phyloP scores from a whole-genome alignment of 148 eudicot species.

The Fagopyrum tataricum region DNA sequence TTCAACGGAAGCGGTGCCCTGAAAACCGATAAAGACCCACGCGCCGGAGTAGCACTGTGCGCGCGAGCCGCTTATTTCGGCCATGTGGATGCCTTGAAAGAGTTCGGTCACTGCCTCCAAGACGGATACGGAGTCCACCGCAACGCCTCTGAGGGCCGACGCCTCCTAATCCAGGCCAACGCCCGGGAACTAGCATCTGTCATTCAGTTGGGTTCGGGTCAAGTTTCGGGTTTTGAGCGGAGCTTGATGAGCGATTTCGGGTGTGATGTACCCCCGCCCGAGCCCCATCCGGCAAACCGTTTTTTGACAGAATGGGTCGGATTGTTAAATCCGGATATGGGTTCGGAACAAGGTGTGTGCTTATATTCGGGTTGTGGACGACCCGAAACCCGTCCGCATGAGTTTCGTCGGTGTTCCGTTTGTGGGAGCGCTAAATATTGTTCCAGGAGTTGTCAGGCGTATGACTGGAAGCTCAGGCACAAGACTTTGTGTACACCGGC shows the following conservation, averaged over 20 bases:
- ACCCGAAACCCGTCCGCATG: slow-evolving; percentile 55
- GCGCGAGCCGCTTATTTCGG: slow-evolving; percentile 38
- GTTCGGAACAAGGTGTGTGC: slow-evolving; percentile 30
- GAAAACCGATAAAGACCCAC: slow-evolving; percentile 28
- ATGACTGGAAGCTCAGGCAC: slow-evolving; percentile 5
- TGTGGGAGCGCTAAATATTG: slow-evolving; percentile 62
- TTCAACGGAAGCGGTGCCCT: slow-evolving; percentile 44
- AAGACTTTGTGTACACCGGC: background rate
- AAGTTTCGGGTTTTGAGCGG: background rate
- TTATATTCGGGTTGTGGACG: slow-evolving; percentile 51
- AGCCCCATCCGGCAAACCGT: slow-evolving; percentile 30
- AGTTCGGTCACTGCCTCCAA: slow-evolving; percentile 45
- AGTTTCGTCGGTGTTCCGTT: slow-evolving; percentile 59
- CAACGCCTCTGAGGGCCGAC: slow-evolving; percentile 22
- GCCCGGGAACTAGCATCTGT: slow-evolving; percentile 26
- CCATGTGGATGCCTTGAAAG: slow-evolving; percentile 32
- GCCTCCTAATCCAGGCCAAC: slow-evolving; percentile 32
- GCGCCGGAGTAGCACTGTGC: slow-evolving; percentile 30
- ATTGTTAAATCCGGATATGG: background rate
- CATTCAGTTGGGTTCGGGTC: slow-evolving; percentile 3
- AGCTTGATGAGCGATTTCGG: slow-evolving; percentile 24
- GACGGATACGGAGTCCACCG: slow-evolving; percentile 40
- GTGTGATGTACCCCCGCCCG: slow-evolving; percentile 11
- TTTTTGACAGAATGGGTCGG: slow-evolving; percentile 39
- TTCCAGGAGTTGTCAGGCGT: slow-evolving; percentile 72